phyloP scores from a whole-genome alignment of 1,284 basidiomycete species.

The Ceratorhiza oryzae-sativae region DNA sequence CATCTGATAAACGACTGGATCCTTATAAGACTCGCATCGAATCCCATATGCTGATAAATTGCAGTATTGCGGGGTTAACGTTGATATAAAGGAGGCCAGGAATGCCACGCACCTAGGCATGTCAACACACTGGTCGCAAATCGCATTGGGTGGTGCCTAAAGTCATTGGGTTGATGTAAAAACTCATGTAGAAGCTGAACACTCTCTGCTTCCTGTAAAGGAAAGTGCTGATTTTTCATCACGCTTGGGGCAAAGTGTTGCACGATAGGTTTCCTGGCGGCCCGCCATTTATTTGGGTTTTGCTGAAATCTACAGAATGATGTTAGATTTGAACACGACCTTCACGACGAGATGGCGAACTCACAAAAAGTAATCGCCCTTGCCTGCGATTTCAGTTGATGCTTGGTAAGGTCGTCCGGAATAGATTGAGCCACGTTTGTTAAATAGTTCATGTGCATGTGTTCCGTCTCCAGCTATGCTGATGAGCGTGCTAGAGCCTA shows the following conservation, averaged over 20 bases:
- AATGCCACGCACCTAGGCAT: conserved; percentile 5
- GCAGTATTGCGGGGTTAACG: neutral
- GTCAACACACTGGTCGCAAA: conserved; percentile 35
- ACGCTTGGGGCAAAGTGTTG: conserved; percentile 21
- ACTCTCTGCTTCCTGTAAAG: conserved; percentile 30
- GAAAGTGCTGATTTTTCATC: conserved; percentile 11
- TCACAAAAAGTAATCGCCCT: conserved; percentile 21
- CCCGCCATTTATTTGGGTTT: conserved; percentile 24
- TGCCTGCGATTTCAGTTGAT: conserved; percentile 22
- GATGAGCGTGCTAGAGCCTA: conserved; percentile 23
- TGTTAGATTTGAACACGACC: too few relatives aligned
- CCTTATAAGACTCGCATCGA: conserved; percentile 1
- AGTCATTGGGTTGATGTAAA: conserved; percentile 21
- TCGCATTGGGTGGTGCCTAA: conserved; percentile 37
- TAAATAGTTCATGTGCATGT: conserved; percentile 17
- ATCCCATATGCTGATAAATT: conserved; percentile 5
- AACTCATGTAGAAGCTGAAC: conserved; percentile 35
- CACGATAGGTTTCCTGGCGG: conserved; percentile 20
- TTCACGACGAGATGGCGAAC: neutral
- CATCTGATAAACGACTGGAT: neutral
- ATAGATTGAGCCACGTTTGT: conserved; percentile 37
- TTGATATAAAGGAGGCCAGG: neutral
- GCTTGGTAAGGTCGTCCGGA: conserved; percentile 9
- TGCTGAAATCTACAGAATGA: conserved; percentile 26
- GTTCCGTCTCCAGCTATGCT: conserved; percentile 34